Evolutionary conservation across 2,329 filamentous ascomycete species (phyloP), one percentile per base, ranked within the genome.

Genomic region (Bipolaris zeicola): DNA sequence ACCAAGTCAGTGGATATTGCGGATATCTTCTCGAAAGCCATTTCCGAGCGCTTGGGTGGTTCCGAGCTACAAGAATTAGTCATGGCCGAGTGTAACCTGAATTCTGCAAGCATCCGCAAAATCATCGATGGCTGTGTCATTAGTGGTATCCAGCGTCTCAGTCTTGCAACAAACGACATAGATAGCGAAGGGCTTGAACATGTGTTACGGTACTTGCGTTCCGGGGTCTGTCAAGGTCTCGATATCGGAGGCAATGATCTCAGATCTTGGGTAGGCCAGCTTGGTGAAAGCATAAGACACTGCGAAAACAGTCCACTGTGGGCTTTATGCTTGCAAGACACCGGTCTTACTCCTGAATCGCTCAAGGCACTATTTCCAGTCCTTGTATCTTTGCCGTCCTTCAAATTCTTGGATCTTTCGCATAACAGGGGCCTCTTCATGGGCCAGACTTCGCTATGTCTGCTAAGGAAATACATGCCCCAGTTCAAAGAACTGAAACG

Each of bases 361-460:
- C 80, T 98, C 20, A 89, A 85, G 74, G 85, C 86, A 51, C 81
- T 98, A 11, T 83, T 98, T 48, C 91, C 92, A 4, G 86, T 86
- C 6, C 78, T 98, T 51, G 82, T 84, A 24, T 86, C 83, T 63
- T 79, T 97, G 53, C 82, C 83, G 2, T 85, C 89, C 61, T 89
- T 97, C 71, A 87, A 90, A 18, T 97, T 97, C 71, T 86, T 99
- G 57, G 95, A 98, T 73, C 81, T 99, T 34, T 96, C 92, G 5
- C 92, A 96, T 69, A 98, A 98, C 66, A 89, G 84, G 31, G 87
- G 86, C 18, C 81, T 99, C 14, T 96, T 96, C 71, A 84, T 87
- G 50, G 81, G 89, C 39, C 88, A 90, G n/a, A 92, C 86, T 68
- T 90, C 90, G 2, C 82, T 95, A 33, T 83, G 85, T 4, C 78